Percentiles rank a stretch among this genome's conserved stretches.
Conservation (phyloP, 202 grass and related monocot genomes). For the Eragrostis tef region DNA sequence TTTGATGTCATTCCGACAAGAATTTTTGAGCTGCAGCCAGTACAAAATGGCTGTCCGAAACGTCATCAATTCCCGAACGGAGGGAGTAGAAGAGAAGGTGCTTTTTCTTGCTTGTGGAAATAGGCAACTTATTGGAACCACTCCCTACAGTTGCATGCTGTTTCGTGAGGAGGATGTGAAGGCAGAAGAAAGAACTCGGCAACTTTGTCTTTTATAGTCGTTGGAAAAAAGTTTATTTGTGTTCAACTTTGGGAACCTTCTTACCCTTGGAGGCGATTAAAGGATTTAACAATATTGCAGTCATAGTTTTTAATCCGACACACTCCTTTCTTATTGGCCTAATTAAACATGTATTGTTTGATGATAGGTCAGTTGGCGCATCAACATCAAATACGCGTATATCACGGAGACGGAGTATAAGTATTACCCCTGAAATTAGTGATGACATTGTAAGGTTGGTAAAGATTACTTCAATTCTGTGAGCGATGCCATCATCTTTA, state of each 20-base stretch:
- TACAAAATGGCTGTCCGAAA: too few species aligned
- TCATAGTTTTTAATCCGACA: slow-evolving; percentile 36
- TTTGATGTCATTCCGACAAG: too few species aligned
- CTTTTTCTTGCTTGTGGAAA: neutral
- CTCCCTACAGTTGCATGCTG: slow-evolving; percentile 2
- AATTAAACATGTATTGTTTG: slow-evolving; percentile 48
- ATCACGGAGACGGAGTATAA: slow-evolving; percentile 71
- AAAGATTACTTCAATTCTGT: slow-evolving; percentile 39
- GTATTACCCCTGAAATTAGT: slow-evolving; percentile 93
- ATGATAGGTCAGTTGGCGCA: slow-evolving; percentile 89
- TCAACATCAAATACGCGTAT: slow-evolving; percentile 66
- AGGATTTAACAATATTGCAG: slow-evolving; percentile 26
- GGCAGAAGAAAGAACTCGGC: neutral
- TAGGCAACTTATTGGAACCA: neutral
- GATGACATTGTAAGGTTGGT: slow-evolving; percentile 95
- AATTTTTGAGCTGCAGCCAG: too few species aligned
- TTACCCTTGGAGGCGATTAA: slow-evolving; percentile 28
- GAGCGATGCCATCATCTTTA: neutral
- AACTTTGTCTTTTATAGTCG: neutral
- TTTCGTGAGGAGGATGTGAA: neutral
- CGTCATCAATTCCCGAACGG: too few species aligned
- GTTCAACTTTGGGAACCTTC: slow-evolving; percentile 20
- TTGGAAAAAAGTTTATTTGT: slow-evolving; percentile 6
- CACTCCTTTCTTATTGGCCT: slow-evolving; percentile 50
- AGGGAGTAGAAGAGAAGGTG: neutral